Evolutionary conservation across 306 rosid genomes (phyloP).

Genomic region (Comarum palustre): DNA sequence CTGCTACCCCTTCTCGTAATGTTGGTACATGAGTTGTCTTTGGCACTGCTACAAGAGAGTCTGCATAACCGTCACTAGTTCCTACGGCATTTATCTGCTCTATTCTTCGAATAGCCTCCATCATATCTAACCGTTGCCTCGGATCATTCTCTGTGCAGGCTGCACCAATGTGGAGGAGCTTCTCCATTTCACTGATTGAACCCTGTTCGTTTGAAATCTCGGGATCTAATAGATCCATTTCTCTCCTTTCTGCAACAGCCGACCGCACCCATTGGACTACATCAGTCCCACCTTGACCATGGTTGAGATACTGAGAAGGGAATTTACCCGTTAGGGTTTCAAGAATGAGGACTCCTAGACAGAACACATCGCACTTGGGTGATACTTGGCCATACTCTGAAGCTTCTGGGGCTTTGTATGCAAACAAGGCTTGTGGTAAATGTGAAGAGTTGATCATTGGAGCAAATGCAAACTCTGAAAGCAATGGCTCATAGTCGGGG

Average conservation of each 20-base stretch:
- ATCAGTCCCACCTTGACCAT: conserved; percentile 62
- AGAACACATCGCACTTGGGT: conserved; percentile 58
- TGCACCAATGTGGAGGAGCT: conserved; percentile 53
- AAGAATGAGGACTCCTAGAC: conserved; percentile 70
- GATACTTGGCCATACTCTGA: conserved; percentile 39
- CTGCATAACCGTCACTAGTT: conserved; percentile 28
- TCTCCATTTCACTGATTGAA: conserved; percentile 41
- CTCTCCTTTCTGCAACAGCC: conserved; percentile 54
- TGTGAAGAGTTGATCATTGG: conserved; percentile 39
- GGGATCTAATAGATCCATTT: conserved; percentile 61
- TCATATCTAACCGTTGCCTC: conserved; percentile 39
- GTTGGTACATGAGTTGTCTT: not conserved
- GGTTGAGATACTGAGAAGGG: conserved; percentile 66
- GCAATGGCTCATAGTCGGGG: conserved; percentile 52
- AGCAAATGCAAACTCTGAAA: conserved; percentile 55
- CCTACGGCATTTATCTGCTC: conserved; percentile 31
- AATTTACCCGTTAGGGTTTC: conserved; percentile 72
- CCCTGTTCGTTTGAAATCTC: conserved; percentile 34
- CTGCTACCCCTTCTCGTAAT: conserved; percentile 23
- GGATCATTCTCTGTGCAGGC: conserved; percentile 56
- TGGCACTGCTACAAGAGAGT: conserved; percentile 6
- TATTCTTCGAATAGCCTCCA: conserved; percentile 58
- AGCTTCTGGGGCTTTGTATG: conserved; percentile 69
- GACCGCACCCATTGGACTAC: conserved; percentile 59
- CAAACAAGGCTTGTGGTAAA: conserved; percentile 43